These are phyloP conservation scores for Lentinula guzmanii DNA, from an alignment of 768 basidiomycete species.

Conservation along the genomic window DNA sequence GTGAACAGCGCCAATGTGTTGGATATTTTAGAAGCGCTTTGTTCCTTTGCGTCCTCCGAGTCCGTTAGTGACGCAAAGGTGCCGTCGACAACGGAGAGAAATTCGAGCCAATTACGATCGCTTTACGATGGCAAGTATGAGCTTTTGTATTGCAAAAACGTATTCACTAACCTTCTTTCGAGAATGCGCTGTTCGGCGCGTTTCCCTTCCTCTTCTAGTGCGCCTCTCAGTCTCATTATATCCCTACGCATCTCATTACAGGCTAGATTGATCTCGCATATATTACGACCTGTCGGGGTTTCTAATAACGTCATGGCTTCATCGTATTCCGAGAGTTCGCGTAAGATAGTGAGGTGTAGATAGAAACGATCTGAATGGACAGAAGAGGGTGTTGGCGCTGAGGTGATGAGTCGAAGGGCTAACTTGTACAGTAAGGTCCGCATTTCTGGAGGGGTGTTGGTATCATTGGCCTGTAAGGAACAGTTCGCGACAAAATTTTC, in stretches of 20 bases:
- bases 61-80: slow-evolving; percentile 41
- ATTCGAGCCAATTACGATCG: slow-evolving; percentile 85
- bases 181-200: slow-evolving; percentile 52
- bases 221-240: slow-evolving; percentile 54
- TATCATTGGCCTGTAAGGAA: slow-evolving; percentile 59
- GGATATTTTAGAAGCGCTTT: slow-evolving; percentile 31
- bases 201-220: slow-evolving; percentile 55
- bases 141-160: slow-evolving; percentile 15
- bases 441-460: slow-evolving; percentile 54
- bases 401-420: slow-evolving; percentile 66
- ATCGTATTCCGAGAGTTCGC: slow-evolving; percentile 59
- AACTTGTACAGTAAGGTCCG: slow-evolving; percentile 68
- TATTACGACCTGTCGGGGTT: slow-evolving; percentile 58
- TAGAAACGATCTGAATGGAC: slow-evolving; percentile 70
- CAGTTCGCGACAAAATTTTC: neutral
- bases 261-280: slow-evolving; percentile 65
- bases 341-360: slow-evolving; percentile 66
- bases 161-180: slow-evolving; percentile 43
- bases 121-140: slow-evolving; percentile 23
- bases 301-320: slow-evolving; percentile 67
- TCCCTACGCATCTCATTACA: slow-evolving; percentile 74
- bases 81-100: slow-evolving; percentile 67
- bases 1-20: slow-evolving; percentile 48
- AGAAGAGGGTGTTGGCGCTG: slow-evolving; percentile 58
- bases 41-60: slow-evolving; percentile 28